A percentile compares a stretch with the other conserved stretches of the same genome.
phyloP scores from a whole-genome alignment of 495 filamentous ascomycete genomes.

The Aspergillus avenaceus region DNA sequence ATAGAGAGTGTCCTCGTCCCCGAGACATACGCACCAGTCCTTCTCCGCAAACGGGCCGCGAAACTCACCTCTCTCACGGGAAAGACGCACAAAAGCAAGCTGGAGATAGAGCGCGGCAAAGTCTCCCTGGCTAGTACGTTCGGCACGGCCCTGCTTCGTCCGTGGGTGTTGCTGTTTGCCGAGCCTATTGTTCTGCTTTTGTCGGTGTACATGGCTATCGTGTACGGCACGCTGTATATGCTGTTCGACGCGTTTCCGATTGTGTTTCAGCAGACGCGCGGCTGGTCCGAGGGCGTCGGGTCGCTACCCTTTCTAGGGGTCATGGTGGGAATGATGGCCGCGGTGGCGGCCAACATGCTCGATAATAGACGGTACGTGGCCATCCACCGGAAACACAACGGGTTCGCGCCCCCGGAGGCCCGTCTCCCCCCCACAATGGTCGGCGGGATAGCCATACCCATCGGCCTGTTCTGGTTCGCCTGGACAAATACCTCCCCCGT shows the following conservation, averaged over 20 bases:
- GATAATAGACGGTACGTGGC: constrained; percentile 35
- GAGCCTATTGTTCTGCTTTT: constrained; percentile 59
- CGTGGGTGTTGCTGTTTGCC: constrained; percentile 53
- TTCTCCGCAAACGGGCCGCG: constrained; percentile 49
- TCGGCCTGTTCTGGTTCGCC: constrained; percentile 53
- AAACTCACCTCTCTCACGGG: constrained; percentile 50
- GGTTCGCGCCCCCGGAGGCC: constrained; percentile 35
- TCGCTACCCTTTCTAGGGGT: constrained; percentile 72
- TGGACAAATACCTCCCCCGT: constrained; percentile 59
- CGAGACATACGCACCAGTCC: constrained; percentile 58
- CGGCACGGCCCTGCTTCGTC: constrained; percentile 39
- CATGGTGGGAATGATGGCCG: constrained; percentile 66
- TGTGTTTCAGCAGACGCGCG: constrained; percentile 62
- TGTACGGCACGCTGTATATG: constrained; percentile 69
- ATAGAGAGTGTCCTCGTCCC: constrained; percentile 40
- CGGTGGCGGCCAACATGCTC: constrained; percentile 31
- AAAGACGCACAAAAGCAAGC: constrained; percentile 45
- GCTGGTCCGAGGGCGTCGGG: constrained; percentile 44
- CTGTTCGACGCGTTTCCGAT: constrained; percentile 74
- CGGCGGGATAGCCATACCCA: constrained; percentile 28
- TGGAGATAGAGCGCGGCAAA: constrained; percentile 37
- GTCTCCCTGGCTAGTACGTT: constrained; percentile 36
- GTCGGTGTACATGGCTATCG: constrained; percentile 61
- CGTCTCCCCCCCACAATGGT: constrained; percentile 30
- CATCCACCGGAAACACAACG: constrained; percentile 14